These are phyloP conservation scores for Atalantia buxifolia DNA, from an alignment of 345 rosid genomes.

Conservation along the genomic window DNA sequence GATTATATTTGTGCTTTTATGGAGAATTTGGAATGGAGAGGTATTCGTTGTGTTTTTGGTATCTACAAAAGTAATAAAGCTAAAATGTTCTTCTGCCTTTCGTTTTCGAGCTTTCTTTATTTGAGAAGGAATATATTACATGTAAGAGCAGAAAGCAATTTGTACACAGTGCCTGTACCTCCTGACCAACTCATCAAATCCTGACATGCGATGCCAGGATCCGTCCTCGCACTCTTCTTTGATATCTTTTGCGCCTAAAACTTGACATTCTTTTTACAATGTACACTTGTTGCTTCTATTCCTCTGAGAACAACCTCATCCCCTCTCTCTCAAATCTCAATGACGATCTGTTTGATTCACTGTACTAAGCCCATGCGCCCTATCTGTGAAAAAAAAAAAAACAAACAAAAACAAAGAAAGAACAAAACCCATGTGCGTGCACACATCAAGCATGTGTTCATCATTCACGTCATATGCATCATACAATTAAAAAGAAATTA, in stretches of 20 bases:
- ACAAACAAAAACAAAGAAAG: no score
- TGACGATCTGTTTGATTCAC: no score
- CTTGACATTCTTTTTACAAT: conserved; percentile 28
- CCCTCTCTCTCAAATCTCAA: background rate
- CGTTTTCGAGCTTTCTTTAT: background rate
- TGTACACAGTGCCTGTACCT: conserved; percentile 15
- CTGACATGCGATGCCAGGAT: conserved; percentile 39
- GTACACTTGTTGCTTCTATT: background rate
- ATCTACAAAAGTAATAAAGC: conserved; percentile 25
- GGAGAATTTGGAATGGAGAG: conserved; percentile 17
- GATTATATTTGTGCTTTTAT: background rate
- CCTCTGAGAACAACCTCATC: no score
- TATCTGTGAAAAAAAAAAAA: no score
- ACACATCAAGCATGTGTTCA: no score
- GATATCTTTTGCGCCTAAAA: conserved; percentile 10
- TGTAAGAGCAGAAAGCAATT: conserved; percentile 2
- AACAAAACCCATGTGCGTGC: no score
- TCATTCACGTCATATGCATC: no score
- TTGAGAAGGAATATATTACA: background rate
- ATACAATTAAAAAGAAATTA: no score
- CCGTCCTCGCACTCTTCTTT: conserved; percentile 36
- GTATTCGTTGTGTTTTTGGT: conserved; percentile 23
- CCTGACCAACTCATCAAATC: background rate
- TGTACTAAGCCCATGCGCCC: no score
- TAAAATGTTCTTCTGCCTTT: conserved; percentile 13